Conservation (phyloP, 2,329 filamentous ascomycete genomes). For the Penicillium glabrum region DNA sequence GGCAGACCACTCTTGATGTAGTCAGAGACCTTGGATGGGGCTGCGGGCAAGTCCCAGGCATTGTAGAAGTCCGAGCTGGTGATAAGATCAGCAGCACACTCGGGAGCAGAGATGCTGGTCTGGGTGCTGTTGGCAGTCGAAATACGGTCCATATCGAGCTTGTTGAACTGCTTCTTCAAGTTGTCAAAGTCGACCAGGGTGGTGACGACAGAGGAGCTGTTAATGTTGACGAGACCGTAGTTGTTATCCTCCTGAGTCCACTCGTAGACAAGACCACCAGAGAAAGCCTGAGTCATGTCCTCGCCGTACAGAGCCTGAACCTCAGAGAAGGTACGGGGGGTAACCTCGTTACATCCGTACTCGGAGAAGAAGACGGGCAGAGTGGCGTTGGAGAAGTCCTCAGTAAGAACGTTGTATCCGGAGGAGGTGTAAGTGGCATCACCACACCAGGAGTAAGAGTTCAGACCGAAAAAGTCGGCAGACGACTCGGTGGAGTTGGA, state of each 20-base stretch:
- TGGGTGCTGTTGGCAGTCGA: constrained; percentile 61
- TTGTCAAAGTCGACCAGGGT: constrained; percentile 69
- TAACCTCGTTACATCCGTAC: constrained; percentile 63
- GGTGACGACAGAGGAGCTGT: constrained; percentile 56
- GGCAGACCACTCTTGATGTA: constrained; percentile 76
- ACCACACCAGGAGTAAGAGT: constrained; percentile 70
- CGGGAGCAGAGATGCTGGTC: constrained; percentile 57
- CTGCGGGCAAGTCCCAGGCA: constrained; percentile 74
- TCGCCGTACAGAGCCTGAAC: constrained; percentile 60
- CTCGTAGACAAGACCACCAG: constrained; percentile 57
- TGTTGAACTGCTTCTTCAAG: constrained; percentile 71
- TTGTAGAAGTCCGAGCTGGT: constrained; percentile 64
- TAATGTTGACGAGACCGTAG: constrained; percentile 61
- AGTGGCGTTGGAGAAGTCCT: constrained; percentile 58
- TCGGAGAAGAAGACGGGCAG: constrained; percentile 68
- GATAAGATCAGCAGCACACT: constrained; percentile 69
- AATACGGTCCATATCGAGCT: constrained; percentile 69
- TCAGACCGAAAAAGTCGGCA: constrained; percentile 66
- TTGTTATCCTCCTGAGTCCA: constrained; percentile 50
- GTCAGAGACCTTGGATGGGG: constrained; percentile 66
- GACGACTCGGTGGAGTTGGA: constrained; percentile 51
- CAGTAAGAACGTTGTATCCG: constrained; percentile 58
- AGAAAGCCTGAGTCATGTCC: constrained; percentile 59
- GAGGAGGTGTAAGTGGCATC: constrained; percentile 54
- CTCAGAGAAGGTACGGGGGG: constrained; percentile 60